Evolutionary conservation across 352 stramenopile species (phyloP), one percentile per base, ranked within the genome.

Genomic region (Globisporangium polare): DNA sequence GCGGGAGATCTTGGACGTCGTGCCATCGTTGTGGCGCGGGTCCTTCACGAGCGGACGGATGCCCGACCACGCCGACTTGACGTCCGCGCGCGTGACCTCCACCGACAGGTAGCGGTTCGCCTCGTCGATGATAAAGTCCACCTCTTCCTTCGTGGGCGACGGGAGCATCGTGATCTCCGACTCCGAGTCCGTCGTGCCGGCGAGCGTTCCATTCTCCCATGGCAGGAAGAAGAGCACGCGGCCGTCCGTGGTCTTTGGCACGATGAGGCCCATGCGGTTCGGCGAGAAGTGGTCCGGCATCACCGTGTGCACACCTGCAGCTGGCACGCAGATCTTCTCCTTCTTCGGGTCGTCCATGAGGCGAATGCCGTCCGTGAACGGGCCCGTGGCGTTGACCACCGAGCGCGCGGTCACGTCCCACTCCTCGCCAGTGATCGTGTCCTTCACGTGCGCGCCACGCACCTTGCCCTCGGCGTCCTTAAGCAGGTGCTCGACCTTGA

Each of bases 231-330:
- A 99, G 24, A 94, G 62, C 63, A 96, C 87, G 59, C 94, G 88
- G 29, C 92, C 93, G 65, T 99, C 96, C 35, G 85, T 92, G 10
- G 96, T 99, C 69, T 98, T 98, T 52, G 96, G 96, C 51, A 99
- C 92, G 68, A 99, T 98, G 18, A 99, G 74, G 1, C 96, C 96
- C 91, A 98, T 98, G 58, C 83, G 88, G 67, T 90, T 83, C 18
- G 96, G 96, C 57, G 88, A 97, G 60, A 97, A 99, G 77, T 99
- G 92, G 73, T 97, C 92, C 2, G 94, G 95, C 39, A 99, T 79
- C 56, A 99, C 90, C 1, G 98, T 80, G 78, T 99, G 96, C 39
- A 99, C 94, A 37, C 96, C 96, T 6, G 90, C 92, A 13, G 95
- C 95, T 24, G 94, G 93, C 29, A 98, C 92, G 50, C 97, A 96